Evolutionary conservation across 73 alveolate species (phyloP), one percentile per base, ranked within the genome.

Genomic region (Uronychia setigera): DNA sequence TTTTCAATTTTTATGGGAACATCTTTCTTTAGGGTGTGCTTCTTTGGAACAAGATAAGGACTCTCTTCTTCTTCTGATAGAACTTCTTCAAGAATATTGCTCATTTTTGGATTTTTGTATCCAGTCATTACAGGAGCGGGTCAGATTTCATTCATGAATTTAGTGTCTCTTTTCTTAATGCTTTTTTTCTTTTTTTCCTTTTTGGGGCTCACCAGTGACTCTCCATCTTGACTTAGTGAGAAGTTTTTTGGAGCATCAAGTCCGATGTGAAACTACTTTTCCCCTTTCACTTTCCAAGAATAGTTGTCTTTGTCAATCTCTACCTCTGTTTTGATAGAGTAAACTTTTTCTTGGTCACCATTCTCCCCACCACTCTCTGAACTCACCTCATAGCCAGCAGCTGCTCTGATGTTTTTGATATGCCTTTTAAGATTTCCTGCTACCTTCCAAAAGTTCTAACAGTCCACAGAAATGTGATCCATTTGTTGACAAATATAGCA

Each of bases 381-480:
- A 19, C 67, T 46, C n/a, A 46, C 19, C 67, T 5, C 67, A 11
- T 11, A 11, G n/a, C 67, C 67, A 5, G 67, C 67, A 11, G 67
- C 67, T 46, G 5, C 67, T 19, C 67, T 46, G n/a, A 46, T 46
- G n/a, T 46, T 46, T 19, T 46, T 46, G 67, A 46, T 11, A 46
- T 46, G 67, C 19, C 67, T 46, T 46, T 46, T 46, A 19, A 46
- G 67, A 19, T 86, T 86, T n/a, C 92, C 92, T 32, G 27, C 78
- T 14, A 86, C 80, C 25, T 33, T 57, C 60, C 79, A 32, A 58
- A 88, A 88, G 13, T 81, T 78, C 5, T 31, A 57, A 75, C 97
- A 92, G 78, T 88, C 92, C 30, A 84, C 76, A 26, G 95, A 84
- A 9, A 89, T 60, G 77, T 92, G 97, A 0, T 93, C 95, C 31